These are phyloP conservation scores for Gastrolobium villosum DNA, from an alignment of 306 rosid species.

Conservation along the genomic window DNA sequence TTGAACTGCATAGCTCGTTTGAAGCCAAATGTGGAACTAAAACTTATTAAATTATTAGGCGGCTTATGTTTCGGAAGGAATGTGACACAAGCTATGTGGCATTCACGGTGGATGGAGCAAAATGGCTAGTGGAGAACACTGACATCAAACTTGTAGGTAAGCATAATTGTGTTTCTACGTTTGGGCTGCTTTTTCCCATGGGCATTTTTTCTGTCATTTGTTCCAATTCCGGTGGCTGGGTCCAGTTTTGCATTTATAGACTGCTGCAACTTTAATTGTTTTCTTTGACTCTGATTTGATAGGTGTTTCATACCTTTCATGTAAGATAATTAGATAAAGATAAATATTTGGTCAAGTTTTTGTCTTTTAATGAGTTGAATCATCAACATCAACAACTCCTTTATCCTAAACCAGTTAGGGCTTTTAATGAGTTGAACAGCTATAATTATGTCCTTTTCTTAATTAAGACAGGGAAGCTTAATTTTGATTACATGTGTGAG, in stretches of 20 bases:
- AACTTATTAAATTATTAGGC: slow-evolving; percentile 61
- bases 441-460: slow-evolving; percentile 33
- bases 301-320: slow-evolving; percentile 29
- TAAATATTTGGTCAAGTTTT: not conserved
- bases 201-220: slow-evolving; percentile 35
- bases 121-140: slow-evolving; percentile 92
- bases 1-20: slow-evolving; percentile 27
- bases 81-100: slow-evolving; percentile 78
- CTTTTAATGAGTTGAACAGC: not conserved
- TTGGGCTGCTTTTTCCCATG: slow-evolving; percentile 25
- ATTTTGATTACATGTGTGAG: slow-evolving; percentile 24
- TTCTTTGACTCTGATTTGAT: slow-evolving; percentile 3
- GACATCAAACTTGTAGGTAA: slow-evolving; percentile 89
- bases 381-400: too few species aligned
- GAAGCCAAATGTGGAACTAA: slow-evolving; percentile 45
- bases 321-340: slow-evolving; percentile 24
- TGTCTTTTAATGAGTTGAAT: not conserved
- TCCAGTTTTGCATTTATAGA: slow-evolving; percentile 39
- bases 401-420: too few species aligned
- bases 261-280: slow-evolving; percentile 25
- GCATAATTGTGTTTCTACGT: slow-evolving; percentile 35
- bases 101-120: slow-evolving; percentile 84
- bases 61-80: slow-evolving; percentile 82
- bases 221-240: not conserved
- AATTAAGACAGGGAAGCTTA: slow-evolving; percentile 1